A percentile compares a stretch with the other conserved stretches of the same genome.
Evolutionary conservation across 805 yeast genomes (phyloP).

Genomic region (Yarrowia sp.): DNA sequence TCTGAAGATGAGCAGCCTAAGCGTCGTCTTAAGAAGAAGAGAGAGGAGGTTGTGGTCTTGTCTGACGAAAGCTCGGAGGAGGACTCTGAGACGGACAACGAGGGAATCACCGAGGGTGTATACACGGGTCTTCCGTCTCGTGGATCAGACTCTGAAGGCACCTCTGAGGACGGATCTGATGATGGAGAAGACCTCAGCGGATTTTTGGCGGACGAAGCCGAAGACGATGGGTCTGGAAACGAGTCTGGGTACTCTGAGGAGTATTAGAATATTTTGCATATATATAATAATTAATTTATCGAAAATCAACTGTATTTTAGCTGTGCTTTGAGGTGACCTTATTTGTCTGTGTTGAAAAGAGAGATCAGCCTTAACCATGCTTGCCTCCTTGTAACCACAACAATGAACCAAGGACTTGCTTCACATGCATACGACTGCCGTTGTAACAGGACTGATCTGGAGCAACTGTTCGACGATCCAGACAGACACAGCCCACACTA

Average conservation of each 20-base stretch:
- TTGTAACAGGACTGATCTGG: no score
- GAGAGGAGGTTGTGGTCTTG: not conserved
- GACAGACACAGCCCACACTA: no score
- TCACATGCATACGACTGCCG: no score
- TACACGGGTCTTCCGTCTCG: not conserved
- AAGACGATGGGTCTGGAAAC: not conserved
- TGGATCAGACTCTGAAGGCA: not conserved
- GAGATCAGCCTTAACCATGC: no score
- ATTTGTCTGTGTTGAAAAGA: no score
- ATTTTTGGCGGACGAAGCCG: not conserved
- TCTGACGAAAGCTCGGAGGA: not conserved
- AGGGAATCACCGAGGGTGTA: not conserved
- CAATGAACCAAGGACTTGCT: no score
- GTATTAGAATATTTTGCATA: not conserved
- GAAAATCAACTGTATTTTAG: no score
- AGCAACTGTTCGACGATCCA: no score
- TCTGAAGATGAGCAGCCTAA: not conserved
- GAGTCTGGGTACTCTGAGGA: slow-evolving; percentile 3
- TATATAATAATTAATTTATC: no score
- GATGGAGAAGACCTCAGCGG: not conserved
- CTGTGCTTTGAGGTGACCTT: no score
- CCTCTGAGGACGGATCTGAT: not conserved
- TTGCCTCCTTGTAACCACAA: no score
- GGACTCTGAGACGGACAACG: not conserved
- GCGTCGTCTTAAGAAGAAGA: not conserved